Evolutionary conservation across 2,329 filamentous ascomycete genomes (phyloP), one percentile per base, ranked within the genome.

Genomic region (Blumeriella jaapii): DNA sequence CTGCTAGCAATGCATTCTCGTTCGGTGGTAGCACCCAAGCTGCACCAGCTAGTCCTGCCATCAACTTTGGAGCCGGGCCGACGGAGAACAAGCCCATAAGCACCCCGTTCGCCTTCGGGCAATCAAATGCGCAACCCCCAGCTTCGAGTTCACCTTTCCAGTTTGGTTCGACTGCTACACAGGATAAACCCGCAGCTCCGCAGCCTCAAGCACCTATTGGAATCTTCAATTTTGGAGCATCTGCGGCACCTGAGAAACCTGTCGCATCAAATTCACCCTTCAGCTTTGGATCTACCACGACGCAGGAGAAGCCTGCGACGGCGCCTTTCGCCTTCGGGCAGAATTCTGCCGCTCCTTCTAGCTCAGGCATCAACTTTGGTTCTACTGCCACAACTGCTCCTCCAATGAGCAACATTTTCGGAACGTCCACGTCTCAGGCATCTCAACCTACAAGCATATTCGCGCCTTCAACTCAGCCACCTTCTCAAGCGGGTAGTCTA

Each of bases 341-440:
- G n/a, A n/a, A n/a, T n/a, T n/a, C n/a, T n/a, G n/a, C n/a, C n/a
- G n/a, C n/a, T n/a, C n/a, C n/a, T n/a, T n/a, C n/a, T n/a, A 27
- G 15, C 25, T 27, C 25, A 12, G n/a, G n/a, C 12, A 13, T 27
- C 11, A 27, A 12, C 8, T 27, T 27, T 27, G 25, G 22, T 24
- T 24, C 29, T 9, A 8, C 29, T 9, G 29, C 31, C 17, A 24
- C 33, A 6, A 9, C 38, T 13, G 22, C 34, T 11, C 29, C 18
- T 24, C 39, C 41, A 23, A 31, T 30, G 5, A 42, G 19, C 22
- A 46, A 36, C 31, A 17, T 43, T 4, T 47, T 47, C 29, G 40
- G 35, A 20, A 38, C 23, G 2, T 19, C 41, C n/a, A 33, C 38
- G 19, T n/a, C 22, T 9, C 10, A 38, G 24, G 16, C 36, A 19